phyloP scores from a whole-genome alignment of 2,329 filamentous ascomycete genomes.

The Colletotrichum musae region DNA sequence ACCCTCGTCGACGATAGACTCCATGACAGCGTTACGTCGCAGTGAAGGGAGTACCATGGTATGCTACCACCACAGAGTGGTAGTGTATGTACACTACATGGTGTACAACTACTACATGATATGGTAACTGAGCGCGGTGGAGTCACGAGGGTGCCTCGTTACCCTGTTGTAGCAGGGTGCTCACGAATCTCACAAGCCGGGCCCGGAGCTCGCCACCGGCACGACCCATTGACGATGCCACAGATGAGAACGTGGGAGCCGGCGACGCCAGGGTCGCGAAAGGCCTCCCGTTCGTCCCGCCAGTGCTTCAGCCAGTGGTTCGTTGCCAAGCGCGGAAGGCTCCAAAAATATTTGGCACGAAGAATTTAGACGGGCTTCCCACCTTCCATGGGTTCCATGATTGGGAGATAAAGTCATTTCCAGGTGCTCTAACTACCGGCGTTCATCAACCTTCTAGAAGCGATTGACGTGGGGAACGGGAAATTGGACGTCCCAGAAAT shows the following conservation, averaged over 20 bases:
- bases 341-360: constrained; percentile 28
- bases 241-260: constrained; percentile 29
- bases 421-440: constrained; percentile 37
- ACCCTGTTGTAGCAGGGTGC: constrained; percentile 13
- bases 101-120: background rate
- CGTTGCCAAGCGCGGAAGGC: constrained; percentile 37
- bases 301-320: constrained; percentile 19
- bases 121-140: constrained; percentile 22
- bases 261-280: constrained; percentile 20
- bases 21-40: background rate
- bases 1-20: background rate
- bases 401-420: constrained; percentile 42
- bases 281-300: constrained; percentile 35
- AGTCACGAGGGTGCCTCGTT: constrained; percentile 9
- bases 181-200: constrained; percentile 29
- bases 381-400: constrained; percentile 26
- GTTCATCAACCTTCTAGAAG: constrained; percentile 42
- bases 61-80: too few relatives aligned
- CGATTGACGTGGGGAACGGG: constrained; percentile 41
- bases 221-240: constrained; percentile 36
- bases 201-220: constrained; percentile 34
- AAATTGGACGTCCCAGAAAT: constrained; percentile 38
- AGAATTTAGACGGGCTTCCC: background rate
- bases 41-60: too few relatives aligned
- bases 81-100: too few relatives aligned